A percentile compares a stretch with the other conserved stretches of the same genome.
Evolutionary conservation across 371 early-diverging fungal species (phyloP).

Genomic region (Rhizoclosmatium hyalinum): DNA sequence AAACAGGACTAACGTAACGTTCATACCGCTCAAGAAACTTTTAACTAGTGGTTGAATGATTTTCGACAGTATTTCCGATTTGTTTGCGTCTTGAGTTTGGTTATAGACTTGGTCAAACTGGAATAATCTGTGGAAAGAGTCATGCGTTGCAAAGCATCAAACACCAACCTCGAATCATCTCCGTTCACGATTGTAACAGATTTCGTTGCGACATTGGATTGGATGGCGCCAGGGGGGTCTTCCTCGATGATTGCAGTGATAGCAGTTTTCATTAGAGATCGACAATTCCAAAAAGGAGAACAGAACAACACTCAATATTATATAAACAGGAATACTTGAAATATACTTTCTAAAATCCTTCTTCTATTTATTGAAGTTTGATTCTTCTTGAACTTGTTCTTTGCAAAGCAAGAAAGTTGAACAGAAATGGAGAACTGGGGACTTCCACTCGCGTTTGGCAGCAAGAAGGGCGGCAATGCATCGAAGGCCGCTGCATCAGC

Average conservation of each 20-base stretch:
- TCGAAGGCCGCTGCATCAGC: not conserved
- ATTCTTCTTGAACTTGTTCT: not conserved
- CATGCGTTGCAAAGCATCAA: not conserved
- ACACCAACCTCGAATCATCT: not conserved
- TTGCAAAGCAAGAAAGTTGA: not conserved
- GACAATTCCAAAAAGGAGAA: too few relatives aligned
- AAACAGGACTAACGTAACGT: conserved; percentile 19
- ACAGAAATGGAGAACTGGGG: not conserved
- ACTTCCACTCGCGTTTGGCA: not conserved
- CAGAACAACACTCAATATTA: too few relatives aligned
- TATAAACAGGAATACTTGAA: too few relatives aligned
- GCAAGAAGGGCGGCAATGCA: not conserved
- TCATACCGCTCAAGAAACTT: conserved; percentile 14
- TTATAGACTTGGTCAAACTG: conserved; percentile 21
- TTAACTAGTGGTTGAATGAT: conserved; percentile 6
- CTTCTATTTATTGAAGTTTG: too few relatives aligned
- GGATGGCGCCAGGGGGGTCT: not conserved
- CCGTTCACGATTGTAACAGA: conserved; percentile 1
- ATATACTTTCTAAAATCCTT: too few relatives aligned
- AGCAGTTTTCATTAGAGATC: not conserved
- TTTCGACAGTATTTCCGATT: not conserved
- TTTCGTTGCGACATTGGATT: not conserved
- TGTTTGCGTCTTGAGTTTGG: not conserved
- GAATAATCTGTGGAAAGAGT: not conserved
- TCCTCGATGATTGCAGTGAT: conserved; percentile 8